phyloP scores from a whole-genome alignment of 2,329 filamentous ascomycete genomes.

The Monosporascus ibericus region DNA sequence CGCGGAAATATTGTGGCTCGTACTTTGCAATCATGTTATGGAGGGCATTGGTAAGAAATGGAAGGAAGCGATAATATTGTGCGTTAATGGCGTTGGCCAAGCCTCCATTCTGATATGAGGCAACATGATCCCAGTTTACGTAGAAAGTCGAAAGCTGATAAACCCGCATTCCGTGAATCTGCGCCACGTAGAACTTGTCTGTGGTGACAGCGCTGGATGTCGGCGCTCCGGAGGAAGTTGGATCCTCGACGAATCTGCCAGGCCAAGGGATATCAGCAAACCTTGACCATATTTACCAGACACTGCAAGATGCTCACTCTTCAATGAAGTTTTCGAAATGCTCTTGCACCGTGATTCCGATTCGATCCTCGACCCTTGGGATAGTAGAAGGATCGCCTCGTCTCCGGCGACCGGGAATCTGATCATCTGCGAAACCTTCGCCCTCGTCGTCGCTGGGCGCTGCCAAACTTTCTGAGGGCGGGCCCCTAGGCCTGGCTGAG shows the following conservation, averaged over 20 bases:
- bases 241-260: conserved; percentile 61
- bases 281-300: background rate
- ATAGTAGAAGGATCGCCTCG: conserved; percentile 46
- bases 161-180: conserved; percentile 70
- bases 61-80: conserved; percentile 92
- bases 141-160: conserved; percentile 80
- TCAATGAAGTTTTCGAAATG: conserved; percentile 79
- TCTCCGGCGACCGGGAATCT: conserved; percentile 48
- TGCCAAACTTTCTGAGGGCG: conserved; percentile 57
- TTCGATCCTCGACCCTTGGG: conserved; percentile 68
- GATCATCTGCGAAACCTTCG: conserved; percentile 59
- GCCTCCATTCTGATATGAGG: conserved; percentile 68
- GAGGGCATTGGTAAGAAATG: conserved; percentile 80
- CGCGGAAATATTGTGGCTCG: conserved; percentile 87
- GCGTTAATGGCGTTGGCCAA: conserved; percentile 80
- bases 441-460: conserved; percentile 57
- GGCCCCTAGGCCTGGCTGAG: conserved; percentile 48
- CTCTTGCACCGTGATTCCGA: conserved; percentile 67
- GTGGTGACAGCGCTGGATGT: conserved; percentile 66
- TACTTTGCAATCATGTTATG: conserved; percentile 94
- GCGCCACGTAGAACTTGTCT: conserved; percentile 79
- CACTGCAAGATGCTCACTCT: conserved; percentile 42
- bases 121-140: conserved; percentile 80
- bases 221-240: conserved; percentile 54
- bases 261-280: background rate